Evolutionary conservation across 2,329 filamentous ascomycete genomes (phyloP), one percentile per base, ranked within the genome.

Genomic region (Metarhizium guizhouense): DNA sequence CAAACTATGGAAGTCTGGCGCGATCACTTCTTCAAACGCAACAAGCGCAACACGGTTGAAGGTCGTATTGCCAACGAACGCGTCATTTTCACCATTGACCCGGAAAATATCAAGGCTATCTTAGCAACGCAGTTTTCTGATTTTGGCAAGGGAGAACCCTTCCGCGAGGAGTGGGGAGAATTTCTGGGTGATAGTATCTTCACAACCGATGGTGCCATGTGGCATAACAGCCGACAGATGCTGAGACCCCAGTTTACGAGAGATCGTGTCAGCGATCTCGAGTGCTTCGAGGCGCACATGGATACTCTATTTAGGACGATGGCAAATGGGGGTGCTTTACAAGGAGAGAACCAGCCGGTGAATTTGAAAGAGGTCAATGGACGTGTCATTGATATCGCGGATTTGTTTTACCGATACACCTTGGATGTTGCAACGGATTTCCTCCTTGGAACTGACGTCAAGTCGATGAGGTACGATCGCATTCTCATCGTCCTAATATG

Each of bases 361-460:
- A 84, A 88, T 67, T 59, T 82, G 74, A 64, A 82, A 73, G 54
- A 75, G 75, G 67, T 85, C 78, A 76, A 85, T 73, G 70, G 88
- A 69, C 75, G 74, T 51, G 76, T 81, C 10, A 32, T 93, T 34
- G 83, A 95, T 63, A 82, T 93, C 8, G 80, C 83, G 60, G 83
- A 91, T 58, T 75, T 95, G 54, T 87, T 96, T 72, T 95, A 90
- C 74, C 80, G 88, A n/a, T 87, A 86, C 65, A 92, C 90, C 0
- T 78, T 96, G 32, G 92, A 96, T 70, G 85, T 88, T 7, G 84
- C 89, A 2, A 96, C 91, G 0, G 88, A 95, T 63, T 96, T 96
- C 67, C 74, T 96, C 32, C 81, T 96, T 2, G 92, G 92, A 3
- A 77, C 84, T 58, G 87, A 87, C 59, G 86, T 92, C 20, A 82